These are phyloP conservation scores for Syzygium grande DNA, from an alignment of 345 rosid genomes.

Conservation along the genomic window DNA sequence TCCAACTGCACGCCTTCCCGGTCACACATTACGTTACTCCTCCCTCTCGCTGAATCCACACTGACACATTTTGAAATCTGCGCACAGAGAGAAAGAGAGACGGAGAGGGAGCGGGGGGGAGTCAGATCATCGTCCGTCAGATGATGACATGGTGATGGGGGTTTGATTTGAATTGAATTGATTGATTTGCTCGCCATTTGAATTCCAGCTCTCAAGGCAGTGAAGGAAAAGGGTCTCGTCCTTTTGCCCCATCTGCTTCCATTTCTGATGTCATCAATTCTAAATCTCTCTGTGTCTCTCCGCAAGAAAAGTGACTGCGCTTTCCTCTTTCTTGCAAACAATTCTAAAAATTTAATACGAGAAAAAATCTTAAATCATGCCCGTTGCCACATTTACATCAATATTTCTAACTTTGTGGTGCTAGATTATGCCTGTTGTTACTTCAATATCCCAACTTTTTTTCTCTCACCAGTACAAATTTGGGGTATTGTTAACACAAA, in stretches of 20 bases:
- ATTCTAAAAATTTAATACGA: not conserved
- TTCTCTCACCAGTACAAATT: not conserved
- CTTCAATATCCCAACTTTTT: not conserved
- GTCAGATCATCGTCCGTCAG: constrained; percentile 3
- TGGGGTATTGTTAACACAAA: not conserved
- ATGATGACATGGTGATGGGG: not conserved
- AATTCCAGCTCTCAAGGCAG: not conserved
- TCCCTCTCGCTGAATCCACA: not conserved
- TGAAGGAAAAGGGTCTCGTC: not conserved
- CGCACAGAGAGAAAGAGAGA: not conserved
- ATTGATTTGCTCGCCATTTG: not conserved
- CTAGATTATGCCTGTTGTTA: fast-evolving
- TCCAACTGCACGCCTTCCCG: not conserved
- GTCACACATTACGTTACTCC: not conserved
- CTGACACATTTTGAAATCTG: not conserved
- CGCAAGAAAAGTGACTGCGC: not conserved
- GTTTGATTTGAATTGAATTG: not conserved
- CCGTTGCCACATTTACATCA: no score
- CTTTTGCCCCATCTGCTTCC: not conserved
- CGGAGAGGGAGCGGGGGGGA: not conserved
- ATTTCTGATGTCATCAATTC: not conserved
- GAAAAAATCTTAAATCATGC: not conserved
- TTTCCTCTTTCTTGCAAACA: not conserved
- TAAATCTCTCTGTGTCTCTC: not conserved
- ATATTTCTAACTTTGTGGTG: not conserved